A percentile compares a stretch with the other conserved stretches of the same genome.
These are phyloP conservation scores for Trichomonas tenax DNA, from an alignment of 208 protist species.

Conservation along the genomic window DNA sequence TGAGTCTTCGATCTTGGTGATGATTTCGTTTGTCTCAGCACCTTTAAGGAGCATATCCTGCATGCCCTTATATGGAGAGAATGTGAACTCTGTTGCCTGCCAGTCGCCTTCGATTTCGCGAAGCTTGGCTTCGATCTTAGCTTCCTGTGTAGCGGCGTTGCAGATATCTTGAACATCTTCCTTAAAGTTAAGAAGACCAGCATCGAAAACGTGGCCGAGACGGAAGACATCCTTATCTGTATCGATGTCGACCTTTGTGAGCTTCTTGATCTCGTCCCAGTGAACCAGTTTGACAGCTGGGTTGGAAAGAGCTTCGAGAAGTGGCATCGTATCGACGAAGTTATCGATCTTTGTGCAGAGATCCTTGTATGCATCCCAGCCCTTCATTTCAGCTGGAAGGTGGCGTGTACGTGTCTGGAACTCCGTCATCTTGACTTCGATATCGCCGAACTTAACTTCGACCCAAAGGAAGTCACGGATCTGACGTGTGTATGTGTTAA, in stretches of 20 bases:
- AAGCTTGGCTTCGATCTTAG: conserved; percentile 57
- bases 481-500: conserved; percentile 42
- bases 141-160: conserved; percentile 53
- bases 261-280: conserved; percentile 51
- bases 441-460: conserved; percentile 32
- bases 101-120: conserved; percentile 42
- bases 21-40: neutral
- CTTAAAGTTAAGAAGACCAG: conserved; percentile 35
- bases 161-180: conserved; percentile 64
- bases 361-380: conserved; percentile 54
- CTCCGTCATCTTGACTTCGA: conserved; percentile 48
- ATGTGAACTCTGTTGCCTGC: conserved; percentile 39
- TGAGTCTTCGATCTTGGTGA: conserved; percentile 19
- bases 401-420: conserved; percentile 32
- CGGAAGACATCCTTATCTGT: conserved; percentile 26
- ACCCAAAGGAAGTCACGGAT: conserved; percentile 47
- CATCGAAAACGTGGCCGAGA: conserved; percentile 51
- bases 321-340: conserved; percentile 52
- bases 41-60: conserved; percentile 48
- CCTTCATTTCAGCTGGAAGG: conserved; percentile 45
- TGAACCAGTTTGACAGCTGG: conserved; percentile 50
- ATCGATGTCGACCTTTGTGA: conserved; percentile 38
- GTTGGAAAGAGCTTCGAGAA: conserved; percentile 48
- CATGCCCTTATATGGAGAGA: conserved; percentile 51
- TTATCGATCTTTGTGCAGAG: conserved; percentile 56